Evolutionary conservation across 352 stramenopile species (phyloP), one percentile per base, ranked within the genome.

Genomic region (Saprolegnia parasitica): DNA sequence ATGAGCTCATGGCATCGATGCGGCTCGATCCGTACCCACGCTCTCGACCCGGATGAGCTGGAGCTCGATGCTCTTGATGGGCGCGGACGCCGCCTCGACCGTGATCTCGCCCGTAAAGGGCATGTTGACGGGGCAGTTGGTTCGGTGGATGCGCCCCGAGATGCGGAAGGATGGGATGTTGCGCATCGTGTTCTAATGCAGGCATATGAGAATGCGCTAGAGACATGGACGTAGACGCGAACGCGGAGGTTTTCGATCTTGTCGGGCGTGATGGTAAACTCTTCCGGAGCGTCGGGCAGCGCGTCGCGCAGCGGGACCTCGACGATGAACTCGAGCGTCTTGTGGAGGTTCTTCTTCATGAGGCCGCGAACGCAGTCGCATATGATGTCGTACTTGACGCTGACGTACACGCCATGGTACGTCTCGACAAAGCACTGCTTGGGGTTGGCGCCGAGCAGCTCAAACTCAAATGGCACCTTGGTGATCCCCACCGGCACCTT

Each of bases 361-460:
- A 95, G 81, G 8, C 90, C 87, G 47, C 89, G 88, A 47, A 91
- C 78, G 70, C 88, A 95, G 68, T 92, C 87, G 64, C 77, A 87
- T 1, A 78, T 77, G 56, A 98, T 93, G 67, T 90, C 82, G 77
- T 98, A 98, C 68, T 90, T 94, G 65, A 96, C 84, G 18, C 83
- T 95, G 16, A 97, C 78, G 72, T 97, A 96, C 5, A 96, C 88
- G 54, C 91, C 91, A 65, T 98, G 91, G 73, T 98, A 98, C 13
- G 90, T 96, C 72, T 98, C 91, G 55, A 92, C 86, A 37, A 97
- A 78, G 64, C 78, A 66, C 68, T 88, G 77, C 15, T 74, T 73
- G 16, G 68, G 66, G 52, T 90, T 78, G 56, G 88, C 87, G 45
- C 78, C 79, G 45, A 82, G 67, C 18, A 96, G 73, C 67, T 87